Percentiles rank a stretch among this genome's conserved stretches.
phyloP scores from a whole-genome alignment of 75 land plant species.

The Picea glauca region DNA sequence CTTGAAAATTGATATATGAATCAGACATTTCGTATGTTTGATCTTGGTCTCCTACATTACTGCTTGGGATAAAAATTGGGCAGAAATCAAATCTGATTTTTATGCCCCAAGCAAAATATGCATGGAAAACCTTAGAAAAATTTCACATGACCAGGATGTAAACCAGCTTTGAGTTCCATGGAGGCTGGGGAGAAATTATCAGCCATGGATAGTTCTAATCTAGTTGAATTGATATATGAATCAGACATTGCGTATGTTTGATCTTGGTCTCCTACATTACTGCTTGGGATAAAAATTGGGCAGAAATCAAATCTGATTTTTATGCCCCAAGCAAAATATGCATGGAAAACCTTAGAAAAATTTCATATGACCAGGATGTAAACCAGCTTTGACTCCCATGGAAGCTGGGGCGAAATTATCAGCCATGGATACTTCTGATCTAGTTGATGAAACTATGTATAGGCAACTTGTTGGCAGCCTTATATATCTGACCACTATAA shows the following conservation, averaged over 20 bases:
- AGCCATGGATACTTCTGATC: no score
- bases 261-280: conserved; percentile 16
- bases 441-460: no score
- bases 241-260: conserved; percentile 11
- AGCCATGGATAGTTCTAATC: no score
- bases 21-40: neutral
- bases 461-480: no score
- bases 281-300: conserved; percentile 14
- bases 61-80: conserved; percentile 15
- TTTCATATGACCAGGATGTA: conserved; percentile 8
- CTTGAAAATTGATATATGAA: conserved; percentile 11
- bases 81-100: conserved; percentile 2
- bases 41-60: neutral
- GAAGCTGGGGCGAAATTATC: neutral
- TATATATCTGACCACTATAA: no score
- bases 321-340: conserved; percentile 6
- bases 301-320: conserved; percentile 2
- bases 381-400: neutral
- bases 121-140: neutral
- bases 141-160: conserved; percentile 7
- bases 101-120: conserved; percentile 6
- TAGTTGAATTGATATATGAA: no score
- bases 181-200: neutral
- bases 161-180: neutral
- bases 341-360: neutral